Conservation (phyloP, 352 stramenopile genomes). For the Phytophthora pluvialis region DNA sequence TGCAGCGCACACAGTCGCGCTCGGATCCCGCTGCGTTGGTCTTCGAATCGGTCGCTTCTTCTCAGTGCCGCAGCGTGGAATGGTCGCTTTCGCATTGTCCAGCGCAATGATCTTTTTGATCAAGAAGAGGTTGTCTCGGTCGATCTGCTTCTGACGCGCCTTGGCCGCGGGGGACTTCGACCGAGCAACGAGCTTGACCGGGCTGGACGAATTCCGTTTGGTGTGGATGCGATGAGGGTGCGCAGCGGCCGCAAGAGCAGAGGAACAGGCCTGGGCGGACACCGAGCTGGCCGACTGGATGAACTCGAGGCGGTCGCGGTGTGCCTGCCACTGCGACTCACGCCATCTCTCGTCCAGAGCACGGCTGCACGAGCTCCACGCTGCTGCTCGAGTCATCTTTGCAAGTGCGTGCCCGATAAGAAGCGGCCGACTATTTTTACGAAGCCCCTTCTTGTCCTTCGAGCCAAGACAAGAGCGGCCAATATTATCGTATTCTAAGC, state of each 20-base stretch:
- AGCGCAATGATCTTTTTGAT: conserved; percentile 68
- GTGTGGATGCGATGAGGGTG: conserved; percentile 38
- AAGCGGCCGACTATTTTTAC: conserved; percentile 19
- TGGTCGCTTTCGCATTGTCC: conserved; percentile 32
- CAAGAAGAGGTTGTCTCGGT: conserved; percentile 61
- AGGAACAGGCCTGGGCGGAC: conserved; percentile 30
- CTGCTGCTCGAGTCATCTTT: conserved; percentile 33
- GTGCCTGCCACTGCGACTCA: conserved; percentile 42
- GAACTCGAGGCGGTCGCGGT: conserved; percentile 54
- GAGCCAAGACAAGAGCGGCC: too few species aligned
- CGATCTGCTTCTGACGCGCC: conserved; percentile 57
- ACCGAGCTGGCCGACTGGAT: conserved; percentile 46
- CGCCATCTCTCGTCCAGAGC: conserved; percentile 53
- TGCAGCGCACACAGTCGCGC: not conserved
- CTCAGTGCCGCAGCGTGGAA: conserved; percentile 4
- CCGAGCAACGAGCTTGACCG: conserved; percentile 28
- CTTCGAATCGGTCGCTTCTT: conserved; percentile 15
- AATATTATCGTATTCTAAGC: too few species aligned
- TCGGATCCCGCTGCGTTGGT: not conserved
- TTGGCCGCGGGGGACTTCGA: conserved; percentile 58
- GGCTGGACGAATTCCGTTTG: conserved; percentile 6
- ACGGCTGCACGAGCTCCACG: conserved; percentile 55
- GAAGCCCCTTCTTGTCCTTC: too few species aligned
- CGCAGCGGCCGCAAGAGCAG: conserved; percentile 27
- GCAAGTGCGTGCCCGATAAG: not conserved